Conservation (phyloP, 2,329 filamentous ascomycete genomes). For the Penicillium occitanis region DNA sequence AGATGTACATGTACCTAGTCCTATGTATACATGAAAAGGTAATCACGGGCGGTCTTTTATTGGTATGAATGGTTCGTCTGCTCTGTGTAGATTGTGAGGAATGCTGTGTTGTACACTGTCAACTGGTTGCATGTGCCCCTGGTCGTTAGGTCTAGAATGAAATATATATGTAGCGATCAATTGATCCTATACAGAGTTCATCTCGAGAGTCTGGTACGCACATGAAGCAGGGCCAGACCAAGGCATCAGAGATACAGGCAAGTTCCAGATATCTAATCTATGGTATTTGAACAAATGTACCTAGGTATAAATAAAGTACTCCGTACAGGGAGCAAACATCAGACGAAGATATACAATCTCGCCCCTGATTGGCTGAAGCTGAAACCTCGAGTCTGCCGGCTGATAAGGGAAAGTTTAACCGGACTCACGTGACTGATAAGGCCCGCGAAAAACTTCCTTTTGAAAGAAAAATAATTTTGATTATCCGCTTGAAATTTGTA, state of each 20-base stretch:
- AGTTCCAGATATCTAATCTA: neutral
- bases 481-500: slow-evolving; percentile 26
- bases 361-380: slow-evolving; percentile 11
- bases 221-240: neutral
- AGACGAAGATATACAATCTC: neutral
- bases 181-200: no score
- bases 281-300: neutral
- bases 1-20: no score
- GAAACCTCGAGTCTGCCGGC: neutral
- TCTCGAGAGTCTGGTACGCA: no score
- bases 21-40: neutral
- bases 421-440: slow-evolving; percentile 28
- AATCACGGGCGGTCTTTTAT: neutral
- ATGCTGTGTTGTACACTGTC: no score
- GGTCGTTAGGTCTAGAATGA: no score
- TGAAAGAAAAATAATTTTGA: slow-evolving; percentile 27
- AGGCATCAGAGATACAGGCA: neutral
- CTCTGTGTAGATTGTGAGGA: neutral
- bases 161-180: no score
- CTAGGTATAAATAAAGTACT: neutral
- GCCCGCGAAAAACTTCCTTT: slow-evolving; percentile 24
- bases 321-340: neutral
- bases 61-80: neutral
- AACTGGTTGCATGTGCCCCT: no score
- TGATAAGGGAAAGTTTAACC: slow-evolving; percentile 20